Evolutionary conservation across 768 basidiomycete species (phyloP), one percentile per base, ranked within the genome.

Genomic region (Leccinum arenicola): DNA sequence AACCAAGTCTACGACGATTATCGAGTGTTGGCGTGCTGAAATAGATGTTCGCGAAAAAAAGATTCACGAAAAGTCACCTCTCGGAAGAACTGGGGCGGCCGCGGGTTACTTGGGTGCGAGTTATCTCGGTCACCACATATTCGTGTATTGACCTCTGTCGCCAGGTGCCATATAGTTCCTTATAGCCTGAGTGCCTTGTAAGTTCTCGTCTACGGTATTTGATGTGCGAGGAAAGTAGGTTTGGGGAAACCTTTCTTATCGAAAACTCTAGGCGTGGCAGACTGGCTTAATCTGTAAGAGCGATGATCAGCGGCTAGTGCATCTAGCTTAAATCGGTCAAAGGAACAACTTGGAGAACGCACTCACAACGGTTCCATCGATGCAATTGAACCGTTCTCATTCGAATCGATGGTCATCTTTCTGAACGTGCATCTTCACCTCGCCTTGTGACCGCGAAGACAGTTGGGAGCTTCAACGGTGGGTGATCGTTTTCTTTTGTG

Each of bases 81-180:
- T 36, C 6, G 35, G 36, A 36, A 36, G 33, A 35, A 12, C 12
- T 35, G 33, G 94, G 93, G 92, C 61, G 94, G 94, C 10, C 79
- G 91, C 58, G 94, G 94, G 8, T 78, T 88, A 70, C 76, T 97
- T 47, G 94, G 94, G 88, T 92, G 61, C 65, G 85, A 40, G 31
- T 17, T 23, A 48, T n/a, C 47, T 52, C 55, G 19, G 35, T 45
- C 49, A 21, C 48, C 11, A 3, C 50, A 48, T 40, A 40, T 55
- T 55, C 8, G 38, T 33, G 50, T 59, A 63, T 59, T 47, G 35
- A 59, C 29, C 14, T 23, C 29, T 19, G 19, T 58, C 36, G 6
- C 15, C 59, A 87, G 86, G 40, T 88, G 86, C 64, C 85, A 87
- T 67, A 83, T 88, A 47, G 77, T 86, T 21, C 84, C 84, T 6